Base-by-base conservation (phyloP, 495 filamentous ascomycete genomes). In the Saxophila tyrrhenica region DNA sequence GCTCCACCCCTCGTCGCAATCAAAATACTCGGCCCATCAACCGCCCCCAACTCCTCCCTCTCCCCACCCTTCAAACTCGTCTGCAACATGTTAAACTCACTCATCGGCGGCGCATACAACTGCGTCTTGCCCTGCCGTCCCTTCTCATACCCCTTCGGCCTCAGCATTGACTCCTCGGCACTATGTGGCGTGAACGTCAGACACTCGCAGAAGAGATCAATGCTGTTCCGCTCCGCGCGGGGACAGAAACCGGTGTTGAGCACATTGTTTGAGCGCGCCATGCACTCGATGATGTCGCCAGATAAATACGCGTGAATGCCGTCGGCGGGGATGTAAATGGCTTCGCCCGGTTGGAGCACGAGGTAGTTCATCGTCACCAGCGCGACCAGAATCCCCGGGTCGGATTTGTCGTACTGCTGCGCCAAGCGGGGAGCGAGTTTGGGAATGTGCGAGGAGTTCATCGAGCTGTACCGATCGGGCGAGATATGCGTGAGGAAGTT, bases 261-360 rank as follows among this genome's bases (percentile, higher is more conserved):
- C 22, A 91, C 85, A 51, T 90, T 88, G 68, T 90, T 83, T 29
- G 77, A 83, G 20, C 86, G 79, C 1, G 85, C 86, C 86, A 92
- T 90, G 70, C 86, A 89, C 65, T 90, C 85, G 52, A 92, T 79
- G 46, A 90, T 87, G 65, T 89, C 83, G 0, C 87, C 87, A 43
- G 77, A 76, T 1, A 90, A 66, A 64, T 89, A 89, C 1, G 85
- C 85, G 60, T 90, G 84, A 50, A 89, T 85, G 17, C 82, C 84
- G 57, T 90, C 84, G 15, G 83, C 83, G 1, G 86, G 86, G 23
- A 91, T 83, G 62, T 77, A 86, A 43, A 91, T 75, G 2, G 81
- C 75, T 39, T 89, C 78, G 15, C 85, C 84, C 1, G 80, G 72
- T 3, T 73, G 60, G 11, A 89, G 74, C 5, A 74, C 73, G 32